A percentile compares a stretch with the other conserved stretches of the same genome.
These are phyloP conservation scores for Ceratocystis papillata DNA, from an alignment of 2,329 filamentous ascomycete genomes.

Conservation along the genomic window DNA sequence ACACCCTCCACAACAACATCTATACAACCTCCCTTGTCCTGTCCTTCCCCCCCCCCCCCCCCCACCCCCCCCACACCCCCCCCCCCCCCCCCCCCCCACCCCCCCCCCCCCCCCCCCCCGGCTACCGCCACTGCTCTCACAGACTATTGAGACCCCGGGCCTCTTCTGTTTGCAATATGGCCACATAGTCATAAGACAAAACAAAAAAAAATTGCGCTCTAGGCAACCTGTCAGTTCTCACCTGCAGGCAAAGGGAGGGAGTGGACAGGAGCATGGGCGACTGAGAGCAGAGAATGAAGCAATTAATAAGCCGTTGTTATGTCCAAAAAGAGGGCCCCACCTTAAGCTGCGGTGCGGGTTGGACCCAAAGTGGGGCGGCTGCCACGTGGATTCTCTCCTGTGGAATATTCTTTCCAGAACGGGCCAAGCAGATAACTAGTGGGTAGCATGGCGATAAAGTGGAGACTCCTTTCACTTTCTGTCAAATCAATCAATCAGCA, in stretches of 20 bases:
- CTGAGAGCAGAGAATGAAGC: no score
- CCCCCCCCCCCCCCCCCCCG: neutral
- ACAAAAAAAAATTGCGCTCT: neutral
- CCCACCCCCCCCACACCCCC: neutral
- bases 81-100: neutral
- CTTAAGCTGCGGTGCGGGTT: neutral
- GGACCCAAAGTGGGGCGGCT: conserved; percentile 5
- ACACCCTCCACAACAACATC: neutral
- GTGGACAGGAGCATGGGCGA: no score
- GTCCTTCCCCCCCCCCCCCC: neutral
- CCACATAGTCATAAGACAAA: neutral
- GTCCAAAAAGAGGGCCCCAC: neutral
- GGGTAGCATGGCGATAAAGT: neutral
- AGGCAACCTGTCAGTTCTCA: neutral
- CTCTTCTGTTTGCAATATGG: neutral
- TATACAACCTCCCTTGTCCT: neutral
- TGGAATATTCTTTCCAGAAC: conserved; percentile 18
- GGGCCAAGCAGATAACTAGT: conserved; percentile 15
- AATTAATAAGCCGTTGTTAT: no score
- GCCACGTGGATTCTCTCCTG: conserved; percentile 16
- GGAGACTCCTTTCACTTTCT: neutral
- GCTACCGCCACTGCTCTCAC: neutral
- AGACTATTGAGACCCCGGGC: neutral
- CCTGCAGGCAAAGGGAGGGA: neutral
- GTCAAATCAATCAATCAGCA: neutral